Base-by-base conservation (phyloP, 331 rosid genomes). In the Dryas integrifolia region DNA sequence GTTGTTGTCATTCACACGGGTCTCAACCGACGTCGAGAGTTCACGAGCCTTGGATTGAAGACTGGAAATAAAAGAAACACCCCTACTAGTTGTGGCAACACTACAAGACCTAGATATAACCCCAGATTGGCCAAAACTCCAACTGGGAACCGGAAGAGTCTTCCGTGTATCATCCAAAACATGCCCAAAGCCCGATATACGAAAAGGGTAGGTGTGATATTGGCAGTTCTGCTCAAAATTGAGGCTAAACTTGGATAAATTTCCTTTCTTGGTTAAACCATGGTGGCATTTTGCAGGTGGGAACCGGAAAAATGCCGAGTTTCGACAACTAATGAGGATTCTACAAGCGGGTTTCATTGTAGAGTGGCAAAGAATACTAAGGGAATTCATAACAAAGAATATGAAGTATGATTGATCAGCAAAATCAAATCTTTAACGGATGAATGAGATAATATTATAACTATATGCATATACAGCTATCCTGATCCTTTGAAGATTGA, bases 311-410 rank as follows among this genome's bases (percentile, higher is more conserved):
- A 86, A 68, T 12, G 80, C 71, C n/a, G 89, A 78, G 65, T 73
- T 91, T 72, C 86, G 86, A 70, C 71, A 73, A 65, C 81, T 59
- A 62, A 40, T 13, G 35, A 94, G 80, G 67, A 86, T 77, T 77
- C 85, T 86, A 61, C 83, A 79, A 30, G 85, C 80, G 78, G 92
- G 86, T 81, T 85, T 94, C 95, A 89, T 86, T 56, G 86, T 69
- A 62, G 84, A 84, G 72, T 76, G 77, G 68, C 86, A 73, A 70
- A 86, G 71, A 49, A 79, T 68, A 77, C 70, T 74, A 59, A 76
- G 40, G 39, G 82, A 51, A 70, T 64, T 89, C 94, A 87, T 83
- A 18, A 38, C 78, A 70, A 58, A 52, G n/a, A 62, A 61, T 9
- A 58, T 57, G 12, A 77, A 67, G 3, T 35, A 26, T 4, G 43